Conservation (phyloP, 805 yeast genomes). For the Saccharomycopsis babjevae region DNA sequence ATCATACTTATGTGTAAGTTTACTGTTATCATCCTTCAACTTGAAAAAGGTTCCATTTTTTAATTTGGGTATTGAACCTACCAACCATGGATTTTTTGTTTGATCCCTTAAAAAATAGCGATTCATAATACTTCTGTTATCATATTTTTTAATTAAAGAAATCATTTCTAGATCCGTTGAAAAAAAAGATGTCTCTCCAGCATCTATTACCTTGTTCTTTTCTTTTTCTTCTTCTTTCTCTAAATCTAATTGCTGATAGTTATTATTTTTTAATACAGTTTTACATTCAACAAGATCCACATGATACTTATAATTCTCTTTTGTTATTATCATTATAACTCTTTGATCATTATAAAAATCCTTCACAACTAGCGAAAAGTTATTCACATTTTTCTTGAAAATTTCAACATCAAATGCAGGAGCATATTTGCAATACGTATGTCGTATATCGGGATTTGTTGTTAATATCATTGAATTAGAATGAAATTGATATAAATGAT, state of each 20-base stretch:
- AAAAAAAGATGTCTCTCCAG: not conserved
- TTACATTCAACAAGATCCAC: slow-evolving; percentile 7
- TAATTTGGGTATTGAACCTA: slow-evolving; percentile 39
- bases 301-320: not conserved
- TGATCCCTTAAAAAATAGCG: slow-evolving; percentile 27
- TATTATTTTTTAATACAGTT: not conserved
- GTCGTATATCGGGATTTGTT: slow-evolving; percentile 56
- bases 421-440: slow-evolving; percentile 46
- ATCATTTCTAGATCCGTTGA: not conserved
- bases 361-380: slow-evolving; percentile 27
- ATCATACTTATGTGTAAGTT: slow-evolving; percentile 20
- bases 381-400: slow-evolving; percentile 22
- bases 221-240: not conserved
- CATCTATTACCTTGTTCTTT: not conserved
- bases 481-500: slow-evolving; percentile 47
- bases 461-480: slow-evolving; percentile 38
- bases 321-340: slow-evolving; percentile 10
- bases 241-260: not conserved
- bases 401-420: slow-evolving; percentile 52
- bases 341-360: not conserved
- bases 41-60: slow-evolving; percentile 30
- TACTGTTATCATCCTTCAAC: slow-evolving; percentile 17
- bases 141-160: slow-evolving; percentile 1
- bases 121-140: slow-evolving; percentile 11
- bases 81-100: slow-evolving; percentile 26